These are phyloP conservation scores for Xylaria sp. DNA, from an alignment of 2,329 filamentous ascomycete genomes.

Conservation along the genomic window DNA sequence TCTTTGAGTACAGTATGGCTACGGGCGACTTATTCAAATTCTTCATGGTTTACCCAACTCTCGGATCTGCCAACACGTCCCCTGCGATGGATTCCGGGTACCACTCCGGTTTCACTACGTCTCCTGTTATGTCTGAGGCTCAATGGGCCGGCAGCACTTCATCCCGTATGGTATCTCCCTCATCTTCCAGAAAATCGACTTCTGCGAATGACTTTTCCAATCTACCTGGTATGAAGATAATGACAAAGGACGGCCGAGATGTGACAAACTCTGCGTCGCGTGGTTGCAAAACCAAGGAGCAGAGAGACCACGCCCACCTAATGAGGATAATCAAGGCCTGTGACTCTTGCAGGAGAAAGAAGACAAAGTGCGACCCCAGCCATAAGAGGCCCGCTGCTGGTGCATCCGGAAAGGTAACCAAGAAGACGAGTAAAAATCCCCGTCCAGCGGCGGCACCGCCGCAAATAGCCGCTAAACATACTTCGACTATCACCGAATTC, in stretches of 20 bases:
- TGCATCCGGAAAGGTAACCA: constrained; percentile 53
- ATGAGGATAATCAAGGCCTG: constrained; percentile 77
- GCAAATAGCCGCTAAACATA: constrained; percentile 32
- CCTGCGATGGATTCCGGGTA: constrained; percentile 60
- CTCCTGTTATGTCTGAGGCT: constrained; percentile 61
- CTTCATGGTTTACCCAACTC: constrained; percentile 61
- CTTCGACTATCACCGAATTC: constrained; percentile 31
- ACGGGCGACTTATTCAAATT: constrained; percentile 71
- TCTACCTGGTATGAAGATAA: constrained; percentile 72
- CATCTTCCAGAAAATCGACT: constrained; percentile 47
- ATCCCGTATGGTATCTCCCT: constrained; percentile 44
- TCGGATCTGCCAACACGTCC: constrained; percentile 55
- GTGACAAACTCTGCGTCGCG: constrained; percentile 71
- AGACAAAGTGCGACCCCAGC: constrained; percentile 70
- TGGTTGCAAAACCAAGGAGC: constrained; percentile 73
- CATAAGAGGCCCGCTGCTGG: constrained; percentile 61
- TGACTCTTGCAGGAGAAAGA: constrained; percentile 69
- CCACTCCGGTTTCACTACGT: constrained; percentile 59
- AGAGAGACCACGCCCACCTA: constrained; percentile 72
- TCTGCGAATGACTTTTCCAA: constrained; percentile 58
- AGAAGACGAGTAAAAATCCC: constrained; percentile 49
- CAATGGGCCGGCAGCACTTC: constrained; percentile 53
- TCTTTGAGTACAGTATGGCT: constrained; percentile 62
- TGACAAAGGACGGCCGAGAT: constrained; percentile 71
- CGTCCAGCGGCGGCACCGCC: constrained; percentile 41